Evolutionary conservation across 345 rosid genomes (phyloP).

Genomic region (Camelina sativa): DNA sequence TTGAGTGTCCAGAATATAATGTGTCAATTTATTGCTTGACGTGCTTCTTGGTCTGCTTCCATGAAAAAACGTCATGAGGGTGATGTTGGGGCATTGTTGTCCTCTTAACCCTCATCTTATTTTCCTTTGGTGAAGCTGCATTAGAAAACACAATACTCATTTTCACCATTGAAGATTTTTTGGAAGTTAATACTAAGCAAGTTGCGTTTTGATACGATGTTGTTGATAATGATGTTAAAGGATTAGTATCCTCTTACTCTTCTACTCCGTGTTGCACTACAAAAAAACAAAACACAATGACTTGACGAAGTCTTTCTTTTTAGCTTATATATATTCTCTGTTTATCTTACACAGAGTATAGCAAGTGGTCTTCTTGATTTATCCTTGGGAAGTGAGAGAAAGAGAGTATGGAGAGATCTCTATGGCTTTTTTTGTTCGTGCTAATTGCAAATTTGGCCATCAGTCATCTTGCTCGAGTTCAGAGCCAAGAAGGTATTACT

Average conservation of each 20-base stretch:
- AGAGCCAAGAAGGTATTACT: conserved; percentile 33
- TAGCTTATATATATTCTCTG: not conserved
- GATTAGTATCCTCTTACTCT: not conserved
- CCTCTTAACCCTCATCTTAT: not conserved
- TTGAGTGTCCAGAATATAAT: not conserved
- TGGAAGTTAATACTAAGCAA: too few species aligned
- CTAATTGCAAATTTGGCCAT: not conserved
- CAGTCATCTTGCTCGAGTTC: conserved; percentile 18
- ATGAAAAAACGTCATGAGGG: too few species aligned
- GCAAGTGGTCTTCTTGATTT: not conserved
- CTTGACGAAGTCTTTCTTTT: not conserved
- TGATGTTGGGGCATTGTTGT: not conserved
- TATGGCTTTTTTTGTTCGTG: not conserved
- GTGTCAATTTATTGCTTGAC: not conserved
- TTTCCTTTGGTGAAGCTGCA: not conserved
- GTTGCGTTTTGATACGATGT: not conserved
- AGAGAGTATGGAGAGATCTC: conserved; percentile 8
- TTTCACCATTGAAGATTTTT: not conserved
- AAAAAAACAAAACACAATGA: not conserved
- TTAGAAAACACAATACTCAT: not conserved
- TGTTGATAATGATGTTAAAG: not conserved
- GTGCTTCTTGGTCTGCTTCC: not conserved
- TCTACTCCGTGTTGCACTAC: not conserved
- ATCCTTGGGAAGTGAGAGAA: not conserved
- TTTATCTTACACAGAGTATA: too few species aligned